A percentile compares a stretch with the other conserved stretches of the same genome.
phyloP scores from a whole-genome alignment of 73 alveolate genomes.

The Tetrahymena malaccensis region DNA sequence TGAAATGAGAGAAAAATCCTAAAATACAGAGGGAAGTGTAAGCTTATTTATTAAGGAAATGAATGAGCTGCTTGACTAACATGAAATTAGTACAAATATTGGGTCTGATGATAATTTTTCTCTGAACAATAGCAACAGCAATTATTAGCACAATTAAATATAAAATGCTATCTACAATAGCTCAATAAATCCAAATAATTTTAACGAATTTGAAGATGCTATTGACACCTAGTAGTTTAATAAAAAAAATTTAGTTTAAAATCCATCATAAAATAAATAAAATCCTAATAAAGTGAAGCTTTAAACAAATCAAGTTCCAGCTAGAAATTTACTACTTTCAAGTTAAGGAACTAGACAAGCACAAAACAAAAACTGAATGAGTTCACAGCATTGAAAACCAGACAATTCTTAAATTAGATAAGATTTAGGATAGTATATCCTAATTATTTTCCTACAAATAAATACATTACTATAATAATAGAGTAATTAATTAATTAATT shows the following conservation, averaged over 20 bases:
- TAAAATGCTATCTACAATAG: neutral
- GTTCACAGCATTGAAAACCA: neutral
- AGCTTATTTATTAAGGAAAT: slow-evolving; percentile 46
- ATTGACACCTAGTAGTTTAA: neutral
- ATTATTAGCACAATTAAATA: neutral
- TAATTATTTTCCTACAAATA: neutral
- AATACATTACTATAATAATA: neutral
- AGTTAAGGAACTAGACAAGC: neutral
- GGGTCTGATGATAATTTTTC: slow-evolving; percentile 4
- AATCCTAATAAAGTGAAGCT: neutral
- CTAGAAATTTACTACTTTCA: neutral
- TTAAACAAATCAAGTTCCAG: neutral
- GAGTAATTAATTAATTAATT: too few relatives aligned
- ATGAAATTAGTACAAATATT: slow-evolving; percentile 36
- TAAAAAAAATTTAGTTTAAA: neutral
- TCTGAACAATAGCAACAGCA: neutral
- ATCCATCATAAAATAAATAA: neutral
- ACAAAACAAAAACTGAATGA: neutral
- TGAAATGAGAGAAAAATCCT: slow-evolving; percentile 30
- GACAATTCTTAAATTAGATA: neutral
- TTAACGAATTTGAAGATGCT: neutral
- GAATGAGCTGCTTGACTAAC: slow-evolving; percentile 36
- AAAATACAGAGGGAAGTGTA: slow-evolving; percentile 43
- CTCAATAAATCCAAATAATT: neutral
- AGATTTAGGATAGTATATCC: neutral